Percentiles rank a stretch among this genome's conserved stretches.
Conservation (phyloP, 768 basidiomycete genomes). For the Termitomyces eurrhizus region DNA sequence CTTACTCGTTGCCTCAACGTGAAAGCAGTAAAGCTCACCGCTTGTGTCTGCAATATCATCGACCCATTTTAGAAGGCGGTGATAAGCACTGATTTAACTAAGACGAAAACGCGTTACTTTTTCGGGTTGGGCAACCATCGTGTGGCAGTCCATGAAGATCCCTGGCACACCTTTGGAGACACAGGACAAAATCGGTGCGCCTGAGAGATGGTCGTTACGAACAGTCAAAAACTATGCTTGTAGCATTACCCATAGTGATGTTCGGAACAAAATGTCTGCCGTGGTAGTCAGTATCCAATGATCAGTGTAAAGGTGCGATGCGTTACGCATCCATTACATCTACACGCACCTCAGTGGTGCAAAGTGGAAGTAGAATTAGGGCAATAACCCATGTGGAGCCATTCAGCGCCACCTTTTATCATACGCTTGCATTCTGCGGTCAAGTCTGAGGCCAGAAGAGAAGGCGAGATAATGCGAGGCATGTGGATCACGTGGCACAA, state of each 20-base stretch:
- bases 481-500: conserved; percentile 23
- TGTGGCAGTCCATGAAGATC: conserved; percentile 99
- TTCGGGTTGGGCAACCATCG: conserved; percentile 97
- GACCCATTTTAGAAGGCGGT: conserved; percentile 71
- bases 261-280: conserved; percentile 95
- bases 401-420: conserved; percentile 93
- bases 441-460: conserved; percentile 95
- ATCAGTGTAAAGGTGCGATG: conserved; percentile 9
- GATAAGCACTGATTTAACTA: background rate
- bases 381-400: conserved; percentile 91
- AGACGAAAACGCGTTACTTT: conserved; percentile 44
- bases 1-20: conserved; percentile 89
- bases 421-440: conserved; percentile 95
- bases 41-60: conserved; percentile 94
- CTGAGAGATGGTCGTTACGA: conserved; percentile 32
- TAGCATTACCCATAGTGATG: conserved; percentile 82
- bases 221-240: background rate
- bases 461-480: conserved; percentile 93
- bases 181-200: conserved; percentile 83
- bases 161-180: conserved; percentile 85
- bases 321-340: conserved; percentile 97
- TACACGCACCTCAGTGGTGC: conserved; percentile 26
- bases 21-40: conserved; percentile 93
- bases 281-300: conserved; percentile 10
- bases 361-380: background rate